Evolutionary conservation across 305 asterid genomes (phyloP).

Genomic region (Rubia peregrina): DNA sequence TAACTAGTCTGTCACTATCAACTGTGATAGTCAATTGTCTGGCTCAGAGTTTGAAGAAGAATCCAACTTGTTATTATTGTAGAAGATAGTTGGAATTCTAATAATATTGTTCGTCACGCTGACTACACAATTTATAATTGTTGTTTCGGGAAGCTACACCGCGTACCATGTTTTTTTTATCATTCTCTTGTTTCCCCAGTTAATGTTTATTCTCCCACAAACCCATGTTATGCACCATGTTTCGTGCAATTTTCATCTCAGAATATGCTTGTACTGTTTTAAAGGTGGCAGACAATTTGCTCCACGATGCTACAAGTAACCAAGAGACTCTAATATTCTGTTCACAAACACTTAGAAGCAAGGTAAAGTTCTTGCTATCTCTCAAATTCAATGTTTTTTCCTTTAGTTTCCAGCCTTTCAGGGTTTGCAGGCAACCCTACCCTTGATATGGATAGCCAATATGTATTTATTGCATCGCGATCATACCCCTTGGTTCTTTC

Average conservation of each 20-base stretch:
- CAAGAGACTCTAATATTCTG: conserved; percentile 91
- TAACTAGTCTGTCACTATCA: neutral
- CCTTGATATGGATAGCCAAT: neutral
- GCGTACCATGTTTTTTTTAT: neutral
- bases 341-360: conserved; percentile 97
- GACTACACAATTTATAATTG: neutral
- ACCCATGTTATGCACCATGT: neutral
- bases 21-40: neutral
- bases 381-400: neutral
- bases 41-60: conserved; percentile 2
- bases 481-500: neutral
- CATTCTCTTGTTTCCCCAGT: neutral
- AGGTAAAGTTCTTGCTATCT: conserved; percentile 42
- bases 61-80: neutral
- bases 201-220: neutral
- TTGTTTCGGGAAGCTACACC: neutral
- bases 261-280: conserved; percentile 10
- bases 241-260: neutral
- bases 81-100: neutral
- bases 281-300: conserved; percentile 98
- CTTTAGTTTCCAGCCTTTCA: neutral
- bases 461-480: neutral
- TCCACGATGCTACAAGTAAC: conserved; percentile 86
- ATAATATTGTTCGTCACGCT: neutral
- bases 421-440: neutral